Conservation (phyloP, 495 filamentous ascomycete genomes). For the Acidiella bohemica region DNA sequence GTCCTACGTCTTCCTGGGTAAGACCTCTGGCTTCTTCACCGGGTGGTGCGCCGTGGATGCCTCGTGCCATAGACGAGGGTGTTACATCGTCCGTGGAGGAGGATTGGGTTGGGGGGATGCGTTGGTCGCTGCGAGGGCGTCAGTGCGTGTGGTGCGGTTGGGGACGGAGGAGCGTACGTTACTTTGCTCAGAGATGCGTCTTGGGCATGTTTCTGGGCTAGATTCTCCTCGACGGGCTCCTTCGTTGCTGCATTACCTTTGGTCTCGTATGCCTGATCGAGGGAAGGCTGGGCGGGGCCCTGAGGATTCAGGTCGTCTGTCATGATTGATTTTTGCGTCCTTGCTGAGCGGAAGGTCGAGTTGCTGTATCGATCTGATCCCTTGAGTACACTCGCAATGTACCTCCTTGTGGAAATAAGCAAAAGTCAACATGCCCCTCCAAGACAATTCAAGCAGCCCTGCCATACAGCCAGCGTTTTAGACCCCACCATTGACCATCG, state of each 20-base stretch:
- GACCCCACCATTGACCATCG: no score
- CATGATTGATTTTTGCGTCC: constrained; percentile 6
- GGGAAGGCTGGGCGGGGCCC: constrained; percentile 26
- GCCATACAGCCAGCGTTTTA: no score
- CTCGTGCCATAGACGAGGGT: constrained; percentile 22
- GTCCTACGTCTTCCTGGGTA: constrained; percentile 26
- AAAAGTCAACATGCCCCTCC: not conserved
- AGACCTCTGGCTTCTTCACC: constrained; percentile 26
- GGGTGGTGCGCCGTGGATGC: constrained; percentile 24
- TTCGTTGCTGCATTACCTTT: constrained; percentile 29
- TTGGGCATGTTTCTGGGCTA: constrained; percentile 19
- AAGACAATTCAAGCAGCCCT: not conserved
- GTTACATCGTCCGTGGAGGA: constrained; percentile 13
- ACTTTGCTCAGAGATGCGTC: not conserved
- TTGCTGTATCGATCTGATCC: not conserved
- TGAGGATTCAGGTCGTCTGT: constrained; percentile 16
- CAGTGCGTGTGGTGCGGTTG: not conserved
- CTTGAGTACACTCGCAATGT: no score
- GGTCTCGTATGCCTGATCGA: constrained; percentile 25
- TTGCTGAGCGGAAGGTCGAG: not conserved
- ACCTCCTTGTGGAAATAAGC: no score
- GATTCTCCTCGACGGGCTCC: constrained; percentile 21
- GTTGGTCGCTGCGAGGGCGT: constrained; percentile 20
- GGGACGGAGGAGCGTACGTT: not conserved
- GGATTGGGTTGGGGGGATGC: constrained; percentile 22